Evolutionary conservation across 1,284 basidiomycete genomes (phyloP).

Genomic region (Pseudomicrostroma phylloplanum): DNA sequence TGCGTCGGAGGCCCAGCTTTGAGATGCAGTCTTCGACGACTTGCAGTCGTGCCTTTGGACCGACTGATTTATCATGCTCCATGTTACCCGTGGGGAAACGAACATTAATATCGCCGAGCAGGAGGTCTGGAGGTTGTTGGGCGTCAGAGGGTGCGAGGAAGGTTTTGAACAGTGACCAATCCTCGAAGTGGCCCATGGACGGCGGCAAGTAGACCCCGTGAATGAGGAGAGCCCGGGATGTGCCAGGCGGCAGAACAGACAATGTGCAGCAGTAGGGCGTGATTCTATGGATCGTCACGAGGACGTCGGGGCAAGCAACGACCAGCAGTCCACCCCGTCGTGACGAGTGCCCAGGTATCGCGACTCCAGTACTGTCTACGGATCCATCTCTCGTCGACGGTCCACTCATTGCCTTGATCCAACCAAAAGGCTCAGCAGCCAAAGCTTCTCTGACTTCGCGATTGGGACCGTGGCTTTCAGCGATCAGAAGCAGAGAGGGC

Average conservation of each 20-base stretch:
- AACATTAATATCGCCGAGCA: background rate
- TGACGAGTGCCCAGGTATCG: background rate
- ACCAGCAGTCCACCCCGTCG: background rate
- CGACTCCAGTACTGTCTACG: background rate
- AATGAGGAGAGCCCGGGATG: slow-evolving; percentile 22
- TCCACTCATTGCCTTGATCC: background rate
- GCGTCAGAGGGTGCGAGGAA: slow-evolving; percentile 26
- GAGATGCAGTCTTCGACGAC: background rate
- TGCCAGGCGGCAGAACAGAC: background rate
- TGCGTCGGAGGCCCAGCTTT: background rate
- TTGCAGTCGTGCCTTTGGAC: background rate
- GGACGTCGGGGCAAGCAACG: background rate
- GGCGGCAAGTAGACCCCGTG: slow-evolving; percentile 8
- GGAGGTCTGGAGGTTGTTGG: slow-evolving; percentile 48
- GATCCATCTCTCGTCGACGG: background rate
- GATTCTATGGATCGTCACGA: background rate
- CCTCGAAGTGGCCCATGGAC: slow-evolving; percentile 43
- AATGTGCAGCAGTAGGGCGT: background rate
- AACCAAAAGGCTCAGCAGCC: background rate
- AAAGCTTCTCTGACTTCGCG: background rate
- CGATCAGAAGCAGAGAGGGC: background rate
- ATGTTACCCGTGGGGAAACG: background rate
- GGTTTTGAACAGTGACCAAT: slow-evolving; percentile 35
- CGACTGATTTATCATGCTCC: background rate
- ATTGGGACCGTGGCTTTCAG: background rate